Evolutionary conservation across 768 basidiomycete species (phyloP), one percentile per base, ranked within the genome.

Genomic region (Termitomyces sp.): DNA sequence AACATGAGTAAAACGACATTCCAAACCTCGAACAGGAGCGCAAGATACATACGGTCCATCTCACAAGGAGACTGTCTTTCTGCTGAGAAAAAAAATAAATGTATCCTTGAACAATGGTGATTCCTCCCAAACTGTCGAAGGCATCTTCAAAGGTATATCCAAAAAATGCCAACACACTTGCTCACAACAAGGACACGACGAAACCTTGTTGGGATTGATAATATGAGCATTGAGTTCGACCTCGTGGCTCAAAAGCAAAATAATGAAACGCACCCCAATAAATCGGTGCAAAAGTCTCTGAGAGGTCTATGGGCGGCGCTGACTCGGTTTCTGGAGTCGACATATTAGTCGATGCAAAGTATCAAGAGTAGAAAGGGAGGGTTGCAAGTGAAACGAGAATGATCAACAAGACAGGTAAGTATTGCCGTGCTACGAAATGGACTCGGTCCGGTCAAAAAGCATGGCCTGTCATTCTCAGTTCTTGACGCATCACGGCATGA

Each of bases 21-120:
- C 32, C 18, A 6, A 29, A 13, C n/a, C n/a, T n/a, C n/a, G n/a
- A n/a, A n/a, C n/a, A n/a, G n/a, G n/a, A n/a, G n/a, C n/a, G n/a
- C 3, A 43, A 15, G 32, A 13, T 18, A 18, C 35, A 12, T 53
- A 76, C 75, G 45, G 65, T 63, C 18, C 66, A 50, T 55, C 66
- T 68, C 13, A 75, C 64, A 47, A 60, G 48, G 2, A 52, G 39
- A 3, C 58, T 47, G 57, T 76, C 76, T 35, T 63, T 60, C 7
- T 57, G 46, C 22, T 57, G 59, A 38, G 60, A 61, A 6, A 69
- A 65, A 51, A 76, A 76, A 60, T 75, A 76, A 12, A 72, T 62
- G 44, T 74, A 75, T 6, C 71, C 73, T 57, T 77, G 76, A 33
- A 76, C 63, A 25, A 75, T 65, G 5, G 70, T 73, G 41, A 76